A percentile compares a stretch with the other conserved stretches of the same genome.
phyloP scores from a whole-genome alignment of 1,284 basidiomycete species.

The Coniferiporia weirii region DNA sequence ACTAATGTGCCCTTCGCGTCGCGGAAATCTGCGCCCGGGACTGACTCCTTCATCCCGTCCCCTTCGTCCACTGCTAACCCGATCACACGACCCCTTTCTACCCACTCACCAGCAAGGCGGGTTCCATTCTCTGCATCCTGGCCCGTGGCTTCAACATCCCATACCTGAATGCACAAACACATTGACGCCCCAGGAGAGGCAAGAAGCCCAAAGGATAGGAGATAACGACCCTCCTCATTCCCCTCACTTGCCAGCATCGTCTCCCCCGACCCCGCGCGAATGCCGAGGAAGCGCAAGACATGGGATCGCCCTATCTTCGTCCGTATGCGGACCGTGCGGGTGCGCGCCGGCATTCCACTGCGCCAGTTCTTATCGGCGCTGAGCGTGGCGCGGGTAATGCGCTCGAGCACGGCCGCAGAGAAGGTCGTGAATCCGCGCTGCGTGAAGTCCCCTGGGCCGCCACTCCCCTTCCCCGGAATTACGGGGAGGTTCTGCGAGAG shows the following conservation, averaged over 20 bases:
- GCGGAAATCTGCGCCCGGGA: neutral
- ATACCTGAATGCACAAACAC: no score
- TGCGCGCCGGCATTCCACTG: slow-evolving; percentile 13
- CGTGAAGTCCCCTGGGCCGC: neutral
- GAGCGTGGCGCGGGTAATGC: slow-evolving; percentile 33
- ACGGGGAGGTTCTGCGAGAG: slow-evolving; percentile 42
- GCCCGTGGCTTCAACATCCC: neutral
- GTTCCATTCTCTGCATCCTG: neutral
- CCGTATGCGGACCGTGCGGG: no score
- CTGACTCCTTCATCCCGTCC: neutral
- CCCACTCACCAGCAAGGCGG: slow-evolving; percentile 6
- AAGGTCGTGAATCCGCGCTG: slow-evolving; percentile 20
- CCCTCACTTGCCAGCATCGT: neutral
- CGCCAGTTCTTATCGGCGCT: slow-evolving; percentile 43
- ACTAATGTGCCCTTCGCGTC: neutral
- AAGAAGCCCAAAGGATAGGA: slow-evolving; percentile 4
- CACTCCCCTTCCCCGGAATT: slow-evolving; percentile 21
- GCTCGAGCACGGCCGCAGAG: slow-evolving; percentile 38
- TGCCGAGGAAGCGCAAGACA: slow-evolving; percentile 40
- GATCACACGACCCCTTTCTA: slow-evolving; percentile 2
- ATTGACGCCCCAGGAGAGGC: no score
- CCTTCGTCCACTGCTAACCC: slow-evolving; percentile 12
- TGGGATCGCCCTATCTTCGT: slow-evolving; percentile 12
- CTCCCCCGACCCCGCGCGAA: slow-evolving; percentile 19
- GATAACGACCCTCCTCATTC: slow-evolving; percentile 9